phyloP scores from a whole-genome alignment of 192 early-diverging fungal genomes.

The Geranomyces variabilis region DNA sequence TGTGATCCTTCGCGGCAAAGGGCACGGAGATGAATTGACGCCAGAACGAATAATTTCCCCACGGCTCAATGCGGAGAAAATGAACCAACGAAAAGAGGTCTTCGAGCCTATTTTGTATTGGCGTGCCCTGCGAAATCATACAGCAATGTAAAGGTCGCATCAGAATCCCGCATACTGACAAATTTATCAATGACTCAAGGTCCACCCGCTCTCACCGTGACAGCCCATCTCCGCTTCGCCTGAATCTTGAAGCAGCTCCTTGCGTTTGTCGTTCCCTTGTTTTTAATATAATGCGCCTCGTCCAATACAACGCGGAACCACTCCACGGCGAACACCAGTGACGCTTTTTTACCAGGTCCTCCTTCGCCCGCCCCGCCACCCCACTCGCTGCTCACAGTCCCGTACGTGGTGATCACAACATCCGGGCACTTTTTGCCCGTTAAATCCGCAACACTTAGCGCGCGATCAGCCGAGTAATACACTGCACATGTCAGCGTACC shows the following conservation, averaged over 20 bases:
- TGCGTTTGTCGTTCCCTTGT: conserved; percentile 66
- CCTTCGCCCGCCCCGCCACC: neutral
- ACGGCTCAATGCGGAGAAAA: conserved; percentile 77
- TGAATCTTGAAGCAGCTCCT: conserved; percentile 67
- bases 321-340: conserved; percentile 60
- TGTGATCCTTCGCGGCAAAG: conserved; percentile 62
- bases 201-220: conserved; percentile 52
- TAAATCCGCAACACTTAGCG: conserved; percentile 3
- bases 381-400: conserved; percentile 40
- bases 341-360: conserved; percentile 6
- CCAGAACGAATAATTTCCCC: conserved; percentile 76
- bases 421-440: conserved; percentile 12
- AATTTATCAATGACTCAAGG: neutral
- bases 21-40: conserved; percentile 74
- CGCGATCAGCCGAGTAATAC: conserved; percentile 33
- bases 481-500: conserved; percentile 4
- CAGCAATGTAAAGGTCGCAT: neutral
- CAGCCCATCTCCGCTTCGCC: conserved; percentile 75
- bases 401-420: conserved; percentile 44
- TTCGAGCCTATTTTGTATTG: conserved; percentile 76
- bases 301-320: conserved; percentile 86
- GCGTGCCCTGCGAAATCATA: conserved; percentile 66
- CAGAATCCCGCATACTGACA: no score
- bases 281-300: conserved; percentile 88
- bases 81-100: conserved; percentile 82